A percentile compares a stretch with the other conserved stretches of the same genome.
These are phyloP conservation scores for Phytophthora multivora DNA, from an alignment of 352 stramenopile genomes.

Conservation along the genomic window DNA sequence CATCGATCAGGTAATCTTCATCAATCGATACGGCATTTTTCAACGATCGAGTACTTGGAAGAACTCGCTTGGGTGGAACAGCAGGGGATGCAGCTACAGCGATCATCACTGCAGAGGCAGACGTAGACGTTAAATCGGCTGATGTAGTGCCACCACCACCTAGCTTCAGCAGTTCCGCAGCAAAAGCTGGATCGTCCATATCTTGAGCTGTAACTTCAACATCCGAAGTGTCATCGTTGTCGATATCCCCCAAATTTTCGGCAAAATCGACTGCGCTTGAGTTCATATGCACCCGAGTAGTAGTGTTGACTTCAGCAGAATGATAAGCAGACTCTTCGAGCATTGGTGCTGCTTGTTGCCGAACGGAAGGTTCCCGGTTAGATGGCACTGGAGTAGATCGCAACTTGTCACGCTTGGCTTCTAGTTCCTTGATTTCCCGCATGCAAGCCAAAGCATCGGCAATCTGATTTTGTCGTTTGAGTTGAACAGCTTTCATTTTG, in stretches of 20 bases:
- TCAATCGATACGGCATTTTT: conserved; percentile 45
- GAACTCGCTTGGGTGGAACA: neutral
- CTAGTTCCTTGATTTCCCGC: conserved; percentile 63
- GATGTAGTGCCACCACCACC: conserved; percentile 2
- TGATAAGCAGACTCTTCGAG: neutral
- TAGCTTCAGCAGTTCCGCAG: conserved; percentile 48
- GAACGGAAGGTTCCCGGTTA: neutral
- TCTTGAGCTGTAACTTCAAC: conserved; percentile 65
- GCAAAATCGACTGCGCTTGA: conserved; percentile 4
- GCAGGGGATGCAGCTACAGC: neutral
- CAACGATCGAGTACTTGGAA: conserved; percentile 24
- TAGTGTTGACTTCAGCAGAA: neutral
- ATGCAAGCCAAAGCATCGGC: conserved; percentile 58
- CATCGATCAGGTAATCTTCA: conserved; percentile 71
- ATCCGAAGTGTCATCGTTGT: conserved; percentile 32
- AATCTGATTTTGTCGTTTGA: conserved; percentile 67
- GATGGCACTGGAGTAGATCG: conserved; percentile 5
- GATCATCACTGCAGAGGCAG: neutral
- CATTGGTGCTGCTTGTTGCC: neutral
- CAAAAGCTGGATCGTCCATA: conserved; percentile 60
- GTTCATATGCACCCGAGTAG: conserved; percentile 19
- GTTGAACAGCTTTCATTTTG: conserved; percentile 53
- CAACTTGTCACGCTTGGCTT: conserved; percentile 35
- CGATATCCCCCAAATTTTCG: conserved; percentile 1
- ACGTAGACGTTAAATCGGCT: neutral